A percentile compares a stretch with the other conserved stretches of the same genome.
These are phyloP conservation scores for Rhododendron molle DNA, from an alignment of 148 eudicot species.

Conservation along the genomic window DNA sequence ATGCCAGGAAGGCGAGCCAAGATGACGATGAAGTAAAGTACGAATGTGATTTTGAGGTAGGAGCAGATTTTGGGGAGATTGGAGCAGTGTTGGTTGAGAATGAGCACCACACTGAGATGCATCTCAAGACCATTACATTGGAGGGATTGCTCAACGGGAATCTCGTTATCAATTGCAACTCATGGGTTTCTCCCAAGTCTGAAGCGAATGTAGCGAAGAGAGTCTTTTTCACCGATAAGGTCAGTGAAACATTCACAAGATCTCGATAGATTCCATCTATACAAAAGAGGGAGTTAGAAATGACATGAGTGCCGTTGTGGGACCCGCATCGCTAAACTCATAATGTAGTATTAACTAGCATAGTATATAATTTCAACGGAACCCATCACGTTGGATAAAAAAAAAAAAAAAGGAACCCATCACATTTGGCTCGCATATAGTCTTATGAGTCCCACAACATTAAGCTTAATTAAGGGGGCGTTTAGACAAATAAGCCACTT, in stretches of 20 bases:
- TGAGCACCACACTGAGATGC: conserved; percentile 54
- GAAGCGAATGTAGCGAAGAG: conserved; percentile 28
- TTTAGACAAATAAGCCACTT: no score
- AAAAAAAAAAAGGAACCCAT: no score
- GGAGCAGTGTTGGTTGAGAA: conserved; percentile 58
- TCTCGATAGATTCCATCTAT: no score
- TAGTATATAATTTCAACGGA: no score
- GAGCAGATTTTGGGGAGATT: conserved; percentile 44
- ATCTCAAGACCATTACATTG: conserved; percentile 28
- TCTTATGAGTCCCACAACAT: no score
- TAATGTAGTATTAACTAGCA: no score
- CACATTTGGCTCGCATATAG: no score
- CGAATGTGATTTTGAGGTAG: conserved; percentile 34
- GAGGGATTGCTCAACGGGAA: conserved; percentile 37
- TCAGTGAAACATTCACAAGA: not conserved
- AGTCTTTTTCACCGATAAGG: conserved; percentile 56
- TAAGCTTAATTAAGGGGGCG: no score
- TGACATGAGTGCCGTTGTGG: no score
- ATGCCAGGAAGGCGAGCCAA: conserved; percentile 19
- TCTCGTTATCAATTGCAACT: conserved; percentile 33
- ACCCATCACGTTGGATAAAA: no score
- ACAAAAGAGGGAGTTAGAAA: no score
- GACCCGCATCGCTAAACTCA: no score
- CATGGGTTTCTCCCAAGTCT: conserved; percentile 54
- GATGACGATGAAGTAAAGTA: conserved; percentile 24